Evolutionary conservation across 176 grass and related monocot species (phyloP).

Genomic region (Aegilops longissima): DNA sequence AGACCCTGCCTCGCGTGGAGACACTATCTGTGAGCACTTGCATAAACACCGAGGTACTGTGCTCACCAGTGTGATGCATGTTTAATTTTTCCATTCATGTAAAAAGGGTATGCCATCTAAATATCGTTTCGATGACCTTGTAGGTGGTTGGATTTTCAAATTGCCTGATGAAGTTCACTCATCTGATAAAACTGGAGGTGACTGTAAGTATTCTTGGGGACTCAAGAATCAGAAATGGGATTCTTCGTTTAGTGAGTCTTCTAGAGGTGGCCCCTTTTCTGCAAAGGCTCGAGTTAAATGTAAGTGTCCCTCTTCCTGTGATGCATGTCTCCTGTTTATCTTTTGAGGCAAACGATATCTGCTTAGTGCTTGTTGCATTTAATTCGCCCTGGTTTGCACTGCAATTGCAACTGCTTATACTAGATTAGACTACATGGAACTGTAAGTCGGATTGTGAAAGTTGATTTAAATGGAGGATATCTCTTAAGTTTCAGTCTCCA

Average conservation of each 20-base stretch:
- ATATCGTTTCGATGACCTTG: neutral
- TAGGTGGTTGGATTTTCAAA: slow-evolving; percentile 6
- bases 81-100: neutral
- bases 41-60: neutral
- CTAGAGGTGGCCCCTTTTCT: neutral
- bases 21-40: neutral
- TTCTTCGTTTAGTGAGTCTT: slow-evolving; percentile 15
- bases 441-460: neutral
- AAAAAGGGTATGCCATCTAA: neutral
- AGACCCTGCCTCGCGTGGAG: neutral
- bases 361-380: neutral
- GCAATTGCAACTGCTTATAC: neutral
- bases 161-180: neutral
- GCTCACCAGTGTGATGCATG: neutral
- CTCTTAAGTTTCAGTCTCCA: neutral
- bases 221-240: neutral
- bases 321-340: slow-evolving; percentile 8
- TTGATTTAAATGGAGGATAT: neutral
- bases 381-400: neutral
- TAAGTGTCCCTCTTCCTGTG: neutral
- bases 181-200: slow-evolving; percentile 20
- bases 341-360: neutral
- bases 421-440: neutral
- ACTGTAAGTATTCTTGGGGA: neutral
- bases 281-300: slow-evolving; percentile 18